These are phyloP conservation scores for Leersia perrieri DNA, from an alignment of 176 grass and related monocot species.

Conservation along the genomic window DNA sequence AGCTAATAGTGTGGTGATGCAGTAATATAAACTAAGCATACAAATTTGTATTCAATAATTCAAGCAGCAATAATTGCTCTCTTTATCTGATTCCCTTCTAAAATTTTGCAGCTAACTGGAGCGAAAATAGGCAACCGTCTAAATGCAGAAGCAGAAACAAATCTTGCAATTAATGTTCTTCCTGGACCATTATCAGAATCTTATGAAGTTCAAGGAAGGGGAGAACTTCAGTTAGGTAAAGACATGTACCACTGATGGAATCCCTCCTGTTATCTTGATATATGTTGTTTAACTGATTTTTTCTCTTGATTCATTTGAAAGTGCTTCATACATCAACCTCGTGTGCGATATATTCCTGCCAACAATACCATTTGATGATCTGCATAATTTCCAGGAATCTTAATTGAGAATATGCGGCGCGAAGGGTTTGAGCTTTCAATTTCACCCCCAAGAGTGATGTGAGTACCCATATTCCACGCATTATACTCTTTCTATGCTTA, in stretches of 20 bases:
- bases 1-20: background rate
- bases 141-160: constrained; percentile 91
- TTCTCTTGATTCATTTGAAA: background rate
- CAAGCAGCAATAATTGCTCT: background rate
- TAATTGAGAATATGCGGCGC: constrained; percentile 99
- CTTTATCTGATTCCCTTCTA: background rate
- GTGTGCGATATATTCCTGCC: constrained; percentile 1
- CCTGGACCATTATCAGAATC: constrained; percentile 94
- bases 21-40: background rate
- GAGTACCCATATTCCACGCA: constrained; percentile 12
- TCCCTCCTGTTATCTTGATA: constrained; percentile 8
- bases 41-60: constrained; percentile 17
- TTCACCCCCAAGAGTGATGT: constrained; percentile 98
- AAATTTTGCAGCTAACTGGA: constrained; percentile 78
- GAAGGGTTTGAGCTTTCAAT: constrained; percentile 99
- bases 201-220: constrained; percentile 99
- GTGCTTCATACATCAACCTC: background rate
- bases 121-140: constrained; percentile 93
- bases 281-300: constrained; percentile 14
- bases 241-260: constrained; percentile 26
- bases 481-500: constrained; percentile 1
- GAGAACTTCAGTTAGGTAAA: constrained; percentile 98
- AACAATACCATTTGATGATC: constrained; percentile 16
- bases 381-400: constrained; percentile 70
- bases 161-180: constrained; percentile 99